A percentile compares a stretch with the other conserved stretches of the same genome.
These are phyloP conservation scores for Yarrowia alimentaria DNA, from an alignment of 805 yeast genomes.

Conservation along the genomic window DNA sequence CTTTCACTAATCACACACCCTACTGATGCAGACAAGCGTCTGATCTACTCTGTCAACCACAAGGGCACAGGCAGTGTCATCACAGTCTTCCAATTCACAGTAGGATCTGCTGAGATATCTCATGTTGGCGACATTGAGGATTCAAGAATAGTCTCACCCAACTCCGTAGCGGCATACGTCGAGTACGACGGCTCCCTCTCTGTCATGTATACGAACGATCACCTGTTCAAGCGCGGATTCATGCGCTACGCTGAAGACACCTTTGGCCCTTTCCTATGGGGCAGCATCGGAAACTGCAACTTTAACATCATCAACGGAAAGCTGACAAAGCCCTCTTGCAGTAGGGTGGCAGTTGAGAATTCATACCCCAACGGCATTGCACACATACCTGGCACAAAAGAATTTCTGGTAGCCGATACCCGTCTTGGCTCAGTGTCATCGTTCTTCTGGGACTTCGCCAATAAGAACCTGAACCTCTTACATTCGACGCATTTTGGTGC, in stretches of 20 bases:
- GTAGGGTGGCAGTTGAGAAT: constrained; percentile 9
- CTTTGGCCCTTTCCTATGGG: constrained; percentile 13
- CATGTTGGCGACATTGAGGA: constrained; percentile 5
- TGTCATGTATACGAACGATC: constrained; percentile 19
- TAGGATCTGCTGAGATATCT: not conserved
- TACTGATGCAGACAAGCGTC: not conserved
- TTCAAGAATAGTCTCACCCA: constrained; percentile 2
- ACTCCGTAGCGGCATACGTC: constrained; percentile 8
- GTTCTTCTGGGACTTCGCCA: not conserved
- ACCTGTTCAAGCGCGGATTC: constrained; percentile 3
- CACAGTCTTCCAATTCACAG: not conserved
- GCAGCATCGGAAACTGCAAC: constrained; percentile 12
- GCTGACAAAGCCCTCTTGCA: not conserved
- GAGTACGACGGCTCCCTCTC: constrained; percentile 7
- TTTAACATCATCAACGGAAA: constrained; percentile 11
- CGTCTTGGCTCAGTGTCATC: constrained; percentile 4
- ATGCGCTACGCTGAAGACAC: constrained; percentile 9
- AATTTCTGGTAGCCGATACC: constrained; percentile 5
- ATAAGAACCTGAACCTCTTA: not conserved
- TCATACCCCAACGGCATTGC: constrained; percentile 16
- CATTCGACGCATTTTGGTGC: constrained; percentile 6
- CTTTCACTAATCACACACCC: constrained; percentile 5
- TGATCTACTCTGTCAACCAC: constrained; percentile 16
- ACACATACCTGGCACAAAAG: constrained; percentile 2
- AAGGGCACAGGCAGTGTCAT: constrained; percentile 12